Evolutionary conservation across 495 filamentous ascomycete genomes (phyloP).

Genomic region (Hypoxylon cercidicola): DNA sequence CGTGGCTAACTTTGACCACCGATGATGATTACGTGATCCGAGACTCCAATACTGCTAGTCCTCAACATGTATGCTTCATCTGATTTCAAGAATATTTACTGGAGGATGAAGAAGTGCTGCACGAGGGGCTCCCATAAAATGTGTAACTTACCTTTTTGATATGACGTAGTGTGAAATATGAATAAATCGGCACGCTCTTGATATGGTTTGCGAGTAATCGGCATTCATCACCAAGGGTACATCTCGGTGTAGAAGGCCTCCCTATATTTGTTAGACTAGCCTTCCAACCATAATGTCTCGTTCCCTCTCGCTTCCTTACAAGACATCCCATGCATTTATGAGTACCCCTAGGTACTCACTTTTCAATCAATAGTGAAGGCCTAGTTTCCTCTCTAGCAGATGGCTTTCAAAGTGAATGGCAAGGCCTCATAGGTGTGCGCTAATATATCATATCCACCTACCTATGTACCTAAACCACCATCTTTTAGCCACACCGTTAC

Average conservation of each 20-base stretch:
- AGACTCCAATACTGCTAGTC: background rate
- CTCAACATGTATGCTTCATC: background rate
- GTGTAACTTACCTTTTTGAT: no score
- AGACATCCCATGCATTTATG: background rate
- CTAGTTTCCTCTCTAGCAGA: constrained; percentile 5
- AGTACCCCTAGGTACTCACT: background rate
- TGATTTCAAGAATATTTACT: background rate
- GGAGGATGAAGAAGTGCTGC: no score
- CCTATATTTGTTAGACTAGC: background rate
- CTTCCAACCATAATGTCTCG: constrained; percentile 4
- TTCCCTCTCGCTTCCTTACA: background rate
- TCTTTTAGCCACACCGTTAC: constrained; percentile 16
- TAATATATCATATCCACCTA: no score
- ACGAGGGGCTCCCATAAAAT: no score
- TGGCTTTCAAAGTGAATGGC: background rate
- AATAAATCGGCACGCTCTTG: no score
- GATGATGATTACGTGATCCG: background rate
- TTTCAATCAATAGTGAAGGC: constrained; percentile 2
- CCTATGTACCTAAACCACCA: background rate
- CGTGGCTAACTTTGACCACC: background rate
- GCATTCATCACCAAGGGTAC: background rate
- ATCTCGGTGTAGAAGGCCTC: background rate
- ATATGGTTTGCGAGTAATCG: no score
- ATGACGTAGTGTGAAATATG: no score
- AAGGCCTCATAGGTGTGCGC: background rate